Conservation (phyloP, 257 asterid genomes). For the Solanum arcanum region DNA sequence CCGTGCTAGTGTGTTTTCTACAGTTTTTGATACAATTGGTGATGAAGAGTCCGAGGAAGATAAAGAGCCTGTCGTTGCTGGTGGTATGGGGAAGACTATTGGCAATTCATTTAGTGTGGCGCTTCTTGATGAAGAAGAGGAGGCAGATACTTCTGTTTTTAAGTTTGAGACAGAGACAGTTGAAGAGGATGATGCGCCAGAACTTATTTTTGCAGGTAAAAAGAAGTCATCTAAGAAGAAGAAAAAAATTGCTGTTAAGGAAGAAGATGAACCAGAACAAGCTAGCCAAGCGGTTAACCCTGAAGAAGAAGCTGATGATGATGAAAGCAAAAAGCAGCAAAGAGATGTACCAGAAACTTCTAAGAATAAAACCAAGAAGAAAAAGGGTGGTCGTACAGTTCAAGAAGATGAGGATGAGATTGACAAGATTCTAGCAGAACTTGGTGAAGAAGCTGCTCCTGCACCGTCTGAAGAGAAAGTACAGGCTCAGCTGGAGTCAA, state of each 20-base stretch:
- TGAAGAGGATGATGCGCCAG: conserved; percentile 31
- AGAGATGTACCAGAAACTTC: conserved; percentile 34
- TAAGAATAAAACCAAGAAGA: conserved; percentile 79
- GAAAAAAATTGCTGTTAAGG: conserved; percentile 13
- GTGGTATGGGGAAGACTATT: conserved; percentile 48
- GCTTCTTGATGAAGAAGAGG: conserved; percentile 20
- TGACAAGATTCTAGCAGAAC: conserved; percentile 1
- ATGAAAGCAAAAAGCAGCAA: conserved; percentile 3
- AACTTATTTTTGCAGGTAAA: conserved; percentile 57
- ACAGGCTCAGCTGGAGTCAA: neutral
- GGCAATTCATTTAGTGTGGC: neutral
- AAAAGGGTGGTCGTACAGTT: conserved; percentile 18
- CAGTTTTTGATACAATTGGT: conserved; percentile 14
- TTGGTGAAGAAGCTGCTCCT: neutral
- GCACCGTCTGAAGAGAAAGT: neutral
- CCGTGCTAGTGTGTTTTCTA: conserved; percentile 11
- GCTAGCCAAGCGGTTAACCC: neutral
- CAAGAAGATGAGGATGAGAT: conserved; percentile 9
- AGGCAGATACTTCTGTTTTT: conserved; percentile 20
- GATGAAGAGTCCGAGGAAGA: conserved; percentile 30
- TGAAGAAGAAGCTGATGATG: neutral
- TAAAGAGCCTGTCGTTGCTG: conserved; percentile 33
- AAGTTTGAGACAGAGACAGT: conserved; percentile 18
- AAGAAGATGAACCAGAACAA: conserved; percentile 11
- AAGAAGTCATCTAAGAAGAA: conserved; percentile 84